phyloP scores from a whole-genome alignment of 2,329 filamentous ascomycete species.

The Sarocladium oryzae region DNA sequence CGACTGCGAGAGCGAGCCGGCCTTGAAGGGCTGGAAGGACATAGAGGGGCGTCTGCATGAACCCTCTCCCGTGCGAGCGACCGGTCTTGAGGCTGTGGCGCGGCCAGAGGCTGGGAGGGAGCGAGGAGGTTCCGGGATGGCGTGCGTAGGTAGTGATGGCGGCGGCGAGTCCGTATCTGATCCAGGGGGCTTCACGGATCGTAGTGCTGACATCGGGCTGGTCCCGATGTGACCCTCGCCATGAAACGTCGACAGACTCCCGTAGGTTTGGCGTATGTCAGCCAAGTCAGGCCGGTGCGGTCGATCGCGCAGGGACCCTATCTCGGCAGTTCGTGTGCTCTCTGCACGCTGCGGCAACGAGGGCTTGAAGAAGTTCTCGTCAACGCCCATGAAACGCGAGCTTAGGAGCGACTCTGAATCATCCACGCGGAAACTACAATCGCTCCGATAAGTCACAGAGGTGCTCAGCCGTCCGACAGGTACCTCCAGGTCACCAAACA shows the following conservation, averaged over 20 bases:
- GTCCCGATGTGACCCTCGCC: constrained; percentile 71
- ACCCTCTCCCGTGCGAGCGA: constrained; percentile 26
- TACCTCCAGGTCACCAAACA: constrained; percentile 78
- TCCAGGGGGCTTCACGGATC: constrained; percentile 56
- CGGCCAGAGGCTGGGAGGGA: constrained; percentile 46
- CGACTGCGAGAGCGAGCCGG: constrained; percentile 87
- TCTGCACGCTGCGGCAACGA: constrained; percentile 56
- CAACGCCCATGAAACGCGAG: constrained; percentile 86
- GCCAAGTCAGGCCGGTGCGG: constrained; percentile 38
- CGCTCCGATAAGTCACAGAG: constrained; percentile 75
- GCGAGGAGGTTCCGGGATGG: constrained; percentile 40
- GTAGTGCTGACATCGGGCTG: constrained; percentile 78
- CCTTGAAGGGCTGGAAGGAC: constrained; percentile 94
- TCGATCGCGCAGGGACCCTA: constrained; percentile 70
- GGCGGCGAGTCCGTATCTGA: constrained; percentile 57
- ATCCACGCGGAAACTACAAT: constrained; percentile 86
- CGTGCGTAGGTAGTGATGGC: constrained; percentile 40
- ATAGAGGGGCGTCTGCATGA: constrained; percentile 65
- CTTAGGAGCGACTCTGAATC: constrained; percentile 86
- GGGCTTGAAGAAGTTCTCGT: constrained; percentile 80
- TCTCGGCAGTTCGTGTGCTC: constrained; percentile 39
- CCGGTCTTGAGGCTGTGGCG: constrained; percentile 23
- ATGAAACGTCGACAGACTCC: constrained; percentile 84
- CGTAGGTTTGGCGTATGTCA: constrained; percentile 75
- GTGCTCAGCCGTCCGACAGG: constrained; percentile 79